Conservation (phyloP, 2,329 filamentous ascomycete genomes). For the Apiospora kogelbergensis region DNA sequence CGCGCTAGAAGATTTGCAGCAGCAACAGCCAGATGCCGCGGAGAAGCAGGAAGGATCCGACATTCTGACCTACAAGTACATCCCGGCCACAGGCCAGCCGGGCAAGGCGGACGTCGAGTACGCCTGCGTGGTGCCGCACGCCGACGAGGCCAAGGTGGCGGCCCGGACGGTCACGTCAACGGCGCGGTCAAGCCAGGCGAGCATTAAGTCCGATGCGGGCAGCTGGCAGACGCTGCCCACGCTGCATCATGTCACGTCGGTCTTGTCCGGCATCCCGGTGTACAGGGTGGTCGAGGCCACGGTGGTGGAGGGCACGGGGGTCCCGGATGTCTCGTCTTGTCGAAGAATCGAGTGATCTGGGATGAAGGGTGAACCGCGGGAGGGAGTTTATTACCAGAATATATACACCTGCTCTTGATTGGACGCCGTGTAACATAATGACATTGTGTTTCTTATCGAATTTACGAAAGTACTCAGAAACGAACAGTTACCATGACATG, state of each 20-base stretch:
- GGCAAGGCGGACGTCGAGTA: slow-evolving; percentile 57
- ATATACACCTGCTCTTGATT: neutral
- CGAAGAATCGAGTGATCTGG: slow-evolving; percentile 18
- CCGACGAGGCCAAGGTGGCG: slow-evolving; percentile 33
- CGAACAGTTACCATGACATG: no score
- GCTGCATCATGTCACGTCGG: slow-evolving; percentile 55
- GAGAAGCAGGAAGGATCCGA: slow-evolving; percentile 31
- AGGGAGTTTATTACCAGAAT: no score
- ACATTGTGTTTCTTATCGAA: no score
- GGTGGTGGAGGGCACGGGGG: slow-evolving; percentile 54
- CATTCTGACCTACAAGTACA: slow-evolving; percentile 56
- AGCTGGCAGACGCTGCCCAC: slow-evolving; percentile 59
- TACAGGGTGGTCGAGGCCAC: slow-evolving; percentile 56
- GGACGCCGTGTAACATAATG: neutral
- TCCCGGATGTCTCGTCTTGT: slow-evolving; percentile 42
- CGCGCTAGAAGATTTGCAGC: slow-evolving; percentile 33
- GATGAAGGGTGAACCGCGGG: neutral
- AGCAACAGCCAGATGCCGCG: slow-evolving; percentile 15
- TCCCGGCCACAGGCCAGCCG: slow-evolving; percentile 52
- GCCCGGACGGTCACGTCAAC: slow-evolving; percentile 30
- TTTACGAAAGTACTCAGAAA: no score
- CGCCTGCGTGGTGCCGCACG: slow-evolving; percentile 38
- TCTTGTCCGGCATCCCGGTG: slow-evolving; percentile 55
- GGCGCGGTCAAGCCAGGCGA: slow-evolving; percentile 37
- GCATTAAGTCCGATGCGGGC: slow-evolving; percentile 46